phyloP scores from a whole-genome alignment of 352 stramenopile genomes.

The Pythium rhizo-oryzae region DNA sequence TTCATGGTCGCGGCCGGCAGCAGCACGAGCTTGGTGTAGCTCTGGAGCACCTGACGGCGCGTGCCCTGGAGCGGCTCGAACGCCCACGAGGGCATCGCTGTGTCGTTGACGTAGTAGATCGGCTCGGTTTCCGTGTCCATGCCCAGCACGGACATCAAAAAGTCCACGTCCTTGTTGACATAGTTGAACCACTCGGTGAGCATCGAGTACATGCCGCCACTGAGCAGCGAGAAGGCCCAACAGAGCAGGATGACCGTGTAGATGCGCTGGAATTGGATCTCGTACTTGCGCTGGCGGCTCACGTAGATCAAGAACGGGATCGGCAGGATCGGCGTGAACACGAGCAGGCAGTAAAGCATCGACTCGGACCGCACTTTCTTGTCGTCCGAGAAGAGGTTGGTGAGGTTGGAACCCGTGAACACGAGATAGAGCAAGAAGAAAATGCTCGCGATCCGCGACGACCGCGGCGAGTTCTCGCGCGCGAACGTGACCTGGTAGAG shows the following conservation, averaged over 20 bases:
- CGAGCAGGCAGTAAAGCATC: conserved; percentile 64
- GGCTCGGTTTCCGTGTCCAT: conserved; percentile 38
- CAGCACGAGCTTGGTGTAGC: conserved; percentile 68
- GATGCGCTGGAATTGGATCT: conserved; percentile 73
- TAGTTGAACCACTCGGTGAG: conserved; percentile 83
- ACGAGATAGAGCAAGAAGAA: conserved; percentile 78
- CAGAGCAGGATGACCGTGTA: conserved; percentile 71
- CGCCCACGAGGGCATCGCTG: conserved; percentile 42
- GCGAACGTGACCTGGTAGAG: conserved; percentile 83
- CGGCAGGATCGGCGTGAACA: conserved; percentile 67
- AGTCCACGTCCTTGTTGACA: conserved; percentile 64
- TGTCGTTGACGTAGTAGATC: conserved; percentile 70
- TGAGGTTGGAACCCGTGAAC: conserved; percentile 74
- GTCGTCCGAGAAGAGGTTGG: conserved; percentile 69
- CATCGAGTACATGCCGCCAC: conserved; percentile 82
- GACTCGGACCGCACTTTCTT: conserved; percentile 49
- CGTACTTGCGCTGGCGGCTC: conserved; percentile 58
- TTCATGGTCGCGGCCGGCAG: conserved; percentile 75
- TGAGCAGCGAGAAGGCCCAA: conserved; percentile 77
- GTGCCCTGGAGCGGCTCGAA: conserved; percentile 64
- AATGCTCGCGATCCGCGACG: conserved; percentile 57
- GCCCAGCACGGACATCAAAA: conserved; percentile 62
- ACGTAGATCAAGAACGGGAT: conserved; percentile 75
- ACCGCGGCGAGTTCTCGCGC: conserved; percentile 72
- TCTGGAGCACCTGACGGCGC: conserved; percentile 54